phyloP scores from a whole-genome alignment of 352 stramenopile genomes.

The Phytophthora cactorum region DNA sequence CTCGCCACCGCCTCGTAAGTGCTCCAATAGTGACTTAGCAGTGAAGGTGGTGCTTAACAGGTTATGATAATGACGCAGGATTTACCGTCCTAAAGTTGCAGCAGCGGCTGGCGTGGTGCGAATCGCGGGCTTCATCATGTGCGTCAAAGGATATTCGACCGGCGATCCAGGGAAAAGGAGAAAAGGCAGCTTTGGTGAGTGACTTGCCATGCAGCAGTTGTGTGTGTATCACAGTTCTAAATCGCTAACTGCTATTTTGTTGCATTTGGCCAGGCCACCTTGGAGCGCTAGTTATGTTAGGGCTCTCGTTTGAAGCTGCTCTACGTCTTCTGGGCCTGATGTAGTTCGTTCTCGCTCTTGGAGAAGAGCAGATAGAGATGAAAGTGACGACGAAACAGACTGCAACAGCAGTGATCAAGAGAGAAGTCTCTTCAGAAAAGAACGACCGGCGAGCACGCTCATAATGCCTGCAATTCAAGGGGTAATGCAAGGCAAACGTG shows the following conservation, averaged over 20 bases:
- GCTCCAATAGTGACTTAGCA: neutral
- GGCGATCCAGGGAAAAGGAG: slow-evolving; percentile 49
- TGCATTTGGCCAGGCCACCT: slow-evolving; percentile 24
- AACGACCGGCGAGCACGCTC: slow-evolving; percentile 21
- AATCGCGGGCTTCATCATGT: slow-evolving; percentile 52
- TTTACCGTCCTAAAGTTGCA: slow-evolving; percentile 51
- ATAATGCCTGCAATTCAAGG: slow-evolving; percentile 37
- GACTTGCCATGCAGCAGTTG: neutral
- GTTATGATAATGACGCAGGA: slow-evolving; percentile 24
- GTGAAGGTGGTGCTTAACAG: slow-evolving; percentile 1
- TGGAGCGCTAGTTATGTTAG: slow-evolving; percentile 35
- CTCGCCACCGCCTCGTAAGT: slow-evolving; percentile 53
- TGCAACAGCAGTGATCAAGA: slow-evolving; percentile 3
- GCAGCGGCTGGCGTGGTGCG: slow-evolving; percentile 42
- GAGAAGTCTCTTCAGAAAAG: neutral
- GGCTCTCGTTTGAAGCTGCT: slow-evolving; percentile 34
- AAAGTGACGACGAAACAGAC: slow-evolving; percentile 2
- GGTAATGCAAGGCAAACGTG: slow-evolving; percentile 37
- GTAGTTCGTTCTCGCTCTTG: slow-evolving; percentile 17
- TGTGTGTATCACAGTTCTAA: neutral
- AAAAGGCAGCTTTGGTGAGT: slow-evolving; percentile 45
- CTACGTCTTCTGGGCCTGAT: slow-evolving; percentile 35
- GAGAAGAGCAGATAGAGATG: slow-evolving; percentile 10
- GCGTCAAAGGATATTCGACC: slow-evolving; percentile 45
- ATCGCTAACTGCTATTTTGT: neutral